These are phyloP conservation scores for Gossypium rotundifolium DNA, from an alignment of 345 rosid species.

Conservation along the genomic window DNA sequence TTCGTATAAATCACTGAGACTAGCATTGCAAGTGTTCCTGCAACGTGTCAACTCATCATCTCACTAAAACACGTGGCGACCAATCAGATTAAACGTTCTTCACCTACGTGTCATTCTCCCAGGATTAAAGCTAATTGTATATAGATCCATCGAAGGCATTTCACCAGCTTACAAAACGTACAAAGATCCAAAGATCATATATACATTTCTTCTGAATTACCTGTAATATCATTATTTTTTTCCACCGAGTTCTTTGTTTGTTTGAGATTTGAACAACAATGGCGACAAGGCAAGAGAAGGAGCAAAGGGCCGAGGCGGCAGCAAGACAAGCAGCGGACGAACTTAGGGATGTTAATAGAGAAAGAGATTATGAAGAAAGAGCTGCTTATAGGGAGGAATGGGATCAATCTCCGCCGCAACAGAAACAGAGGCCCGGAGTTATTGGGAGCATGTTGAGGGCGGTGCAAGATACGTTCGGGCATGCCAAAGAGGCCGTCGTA, in stretches of 20 bases:
- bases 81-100: not conserved
- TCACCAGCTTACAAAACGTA: not conserved
- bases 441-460: slow-evolving; percentile 53
- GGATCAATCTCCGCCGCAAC: slow-evolving; percentile 19
- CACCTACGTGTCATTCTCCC: slow-evolving; percentile 17
- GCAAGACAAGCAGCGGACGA: slow-evolving; percentile 38
- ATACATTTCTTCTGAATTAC: not conserved
- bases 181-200: not conserved
- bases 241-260: not conserved
- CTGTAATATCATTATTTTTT: not conserved
- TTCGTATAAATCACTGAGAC: not conserved
- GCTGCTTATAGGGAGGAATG: not conserved
- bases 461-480: slow-evolving; percentile 46
- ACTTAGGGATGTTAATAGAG: slow-evolving; percentile 35
- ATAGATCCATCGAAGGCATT: not conserved
- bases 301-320: slow-evolving; percentile 49
- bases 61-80: slow-evolving; percentile 17
- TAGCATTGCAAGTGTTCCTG: not conserved
- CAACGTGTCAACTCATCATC: not conserved
- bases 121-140: not conserved
- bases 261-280: slow-evolving; percentile 17
- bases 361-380: slow-evolving; percentile 7
- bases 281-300: slow-evolving; percentile 51
- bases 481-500: slow-evolving; percentile 51
- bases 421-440: slow-evolving; percentile 44